Evolutionary conservation across 192 early-diverging fungal species (phyloP).

Genomic region (Linnemannia zychae): DNA sequence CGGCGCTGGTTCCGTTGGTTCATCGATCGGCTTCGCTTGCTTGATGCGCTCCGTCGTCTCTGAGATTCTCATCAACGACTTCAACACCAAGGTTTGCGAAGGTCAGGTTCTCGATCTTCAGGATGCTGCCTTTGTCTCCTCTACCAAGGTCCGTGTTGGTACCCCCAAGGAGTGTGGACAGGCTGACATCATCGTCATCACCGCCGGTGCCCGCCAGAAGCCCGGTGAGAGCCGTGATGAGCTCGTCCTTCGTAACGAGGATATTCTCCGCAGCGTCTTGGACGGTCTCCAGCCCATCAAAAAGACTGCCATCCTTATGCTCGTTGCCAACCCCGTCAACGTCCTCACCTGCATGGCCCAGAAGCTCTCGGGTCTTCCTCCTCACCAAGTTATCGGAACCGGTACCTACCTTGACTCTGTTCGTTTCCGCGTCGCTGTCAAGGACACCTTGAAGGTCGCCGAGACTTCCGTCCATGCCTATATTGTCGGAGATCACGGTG

Average conservation of each 20-base stretch:
- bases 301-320: constrained; percentile 73
- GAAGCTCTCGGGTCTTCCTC: constrained; percentile 82
- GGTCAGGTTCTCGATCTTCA: constrained; percentile 89
- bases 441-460: constrained; percentile 62
- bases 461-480: constrained; percentile 84
- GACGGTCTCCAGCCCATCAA: constrained; percentile 83
- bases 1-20: constrained; percentile 84
- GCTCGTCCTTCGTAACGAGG: constrained; percentile 85
- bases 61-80: constrained; percentile 81
- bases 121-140: constrained; percentile 81
- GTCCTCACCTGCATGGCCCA: constrained; percentile 89
- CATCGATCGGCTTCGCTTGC: constrained; percentile 78
- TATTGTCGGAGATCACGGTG: constrained; percentile 90
- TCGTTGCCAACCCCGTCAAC: constrained; percentile 89
- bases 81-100: constrained; percentile 72
- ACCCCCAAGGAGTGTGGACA: constrained; percentile 82
- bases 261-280: constrained; percentile 80
- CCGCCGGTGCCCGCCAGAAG: constrained; percentile 88
- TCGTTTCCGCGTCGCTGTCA: constrained; percentile 64
- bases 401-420: constrained; percentile 88
- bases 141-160: constrained; percentile 71
- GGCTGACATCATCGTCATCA: constrained; percentile 86
- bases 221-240: constrained; percentile 79
- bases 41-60: constrained; percentile 77
- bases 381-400: constrained; percentile 84